These are phyloP conservation scores for Voacanga thouarsii DNA, from an alignment of 257 asterid genomes.

Conservation along the genomic window DNA sequence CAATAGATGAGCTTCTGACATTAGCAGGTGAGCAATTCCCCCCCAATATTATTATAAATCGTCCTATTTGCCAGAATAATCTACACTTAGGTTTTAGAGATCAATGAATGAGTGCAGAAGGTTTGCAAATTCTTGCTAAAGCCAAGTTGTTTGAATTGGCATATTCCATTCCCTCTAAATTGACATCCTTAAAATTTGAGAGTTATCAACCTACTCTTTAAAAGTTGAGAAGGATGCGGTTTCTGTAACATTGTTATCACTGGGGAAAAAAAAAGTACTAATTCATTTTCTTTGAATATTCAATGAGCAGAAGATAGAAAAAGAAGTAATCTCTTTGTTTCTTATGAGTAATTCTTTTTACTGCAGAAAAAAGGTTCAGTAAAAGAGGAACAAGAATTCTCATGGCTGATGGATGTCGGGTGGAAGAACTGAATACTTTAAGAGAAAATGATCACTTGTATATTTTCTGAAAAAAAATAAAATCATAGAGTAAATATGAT, in stretches of 20 bases:
- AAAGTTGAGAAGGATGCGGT: not conserved
- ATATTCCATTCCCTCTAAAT: not conserved
- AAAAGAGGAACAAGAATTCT: slow-evolving; percentile 53
- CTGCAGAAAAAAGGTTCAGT: slow-evolving; percentile 67
- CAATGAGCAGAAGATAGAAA: not conserved
- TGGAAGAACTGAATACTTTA: slow-evolving; percentile 62
- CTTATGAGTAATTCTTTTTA: slow-evolving; percentile 8
- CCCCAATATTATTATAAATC: not conserved
- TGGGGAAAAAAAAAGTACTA: not conserved
- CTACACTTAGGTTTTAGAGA: not conserved
- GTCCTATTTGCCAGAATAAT: not conserved
- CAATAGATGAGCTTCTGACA: slow-evolving; percentile 60
- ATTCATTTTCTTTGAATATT: not conserved
- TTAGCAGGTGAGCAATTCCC: slow-evolving; percentile 62
- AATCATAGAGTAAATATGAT: not conserved
- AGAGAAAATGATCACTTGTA: slow-evolving; percentile 82
- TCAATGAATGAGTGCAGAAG: not conserved
- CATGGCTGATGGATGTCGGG: slow-evolving; percentile 70
- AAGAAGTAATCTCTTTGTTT: not conserved
- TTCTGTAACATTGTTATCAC: not conserved
- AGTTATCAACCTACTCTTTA: not conserved
- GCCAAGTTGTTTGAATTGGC: not conserved
- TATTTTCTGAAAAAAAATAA: slow-evolving; percentile 39
- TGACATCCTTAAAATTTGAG: slow-evolving; percentile 3
- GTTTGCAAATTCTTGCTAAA: not conserved